Base-by-base conservation (phyloP, 2,329 filamentous ascomycete genomes). In the Hymenoscyphus albidus region DNA sequence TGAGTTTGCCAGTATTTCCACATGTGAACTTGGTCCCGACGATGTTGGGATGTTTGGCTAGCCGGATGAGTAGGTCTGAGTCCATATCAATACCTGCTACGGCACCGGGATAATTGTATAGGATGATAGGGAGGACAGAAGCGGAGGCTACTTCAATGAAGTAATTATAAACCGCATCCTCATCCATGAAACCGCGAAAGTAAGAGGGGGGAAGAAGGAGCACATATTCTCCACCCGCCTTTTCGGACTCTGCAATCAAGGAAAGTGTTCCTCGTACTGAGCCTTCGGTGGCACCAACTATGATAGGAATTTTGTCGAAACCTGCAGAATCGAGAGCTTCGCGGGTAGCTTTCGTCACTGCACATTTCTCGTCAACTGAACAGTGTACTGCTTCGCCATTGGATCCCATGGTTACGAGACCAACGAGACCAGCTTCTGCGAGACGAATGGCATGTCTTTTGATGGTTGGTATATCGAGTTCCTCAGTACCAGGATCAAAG, bases 41-140 rank as follows among this genome's bases (percentile, higher is more conserved):
- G 73, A 96, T 92, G 78, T 96, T 96, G 69, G 88, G 86, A 78
- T 96, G 92, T 75, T 87, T 80, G 56, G 89, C 90, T 44, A 96
- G 85, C 75, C 84, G 85, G 79, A 95, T 92, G 73, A 96, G 85
- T 65, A 94, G 83, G 76, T 96, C 92, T 65, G 90, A 93, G 81
- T 95, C 91, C 85, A 96, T 89, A 77, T 96, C 92, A 74, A 96
- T 90, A 60, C 92, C 92, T 5, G 91, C 85, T 5, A 95, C 92
- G 59, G 91, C 92, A 61, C 91, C 92, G 0, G 92, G 92, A 80
- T 95, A 96, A 81, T 96, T 96, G 85, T 96, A 96, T 58, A 96
- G 80, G 69, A 96, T 85, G 62, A 96, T 77, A n/a, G 91, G 91
- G 9, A 95, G 79, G 5, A 91, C 88, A 60, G 88, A 91, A 48